Evolutionary conservation across 2,329 filamentous ascomycete species (phyloP).

Genomic region (Aspergillus pseudoglaucus): DNA sequence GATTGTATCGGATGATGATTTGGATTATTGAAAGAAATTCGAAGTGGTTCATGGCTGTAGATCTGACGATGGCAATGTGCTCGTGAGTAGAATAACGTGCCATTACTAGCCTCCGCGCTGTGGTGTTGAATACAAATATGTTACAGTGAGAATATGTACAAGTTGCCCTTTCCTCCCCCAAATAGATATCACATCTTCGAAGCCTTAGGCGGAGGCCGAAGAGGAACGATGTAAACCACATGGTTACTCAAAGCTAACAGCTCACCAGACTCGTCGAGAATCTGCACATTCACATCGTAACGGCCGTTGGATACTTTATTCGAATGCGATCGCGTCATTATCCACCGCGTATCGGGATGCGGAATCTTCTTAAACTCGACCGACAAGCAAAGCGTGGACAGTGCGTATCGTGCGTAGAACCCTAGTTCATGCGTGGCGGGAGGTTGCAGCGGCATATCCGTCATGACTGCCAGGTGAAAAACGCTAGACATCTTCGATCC

Average conservation of each 20-base stretch:
- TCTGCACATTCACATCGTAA: conserved; percentile 15
- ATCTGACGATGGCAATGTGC: no score
- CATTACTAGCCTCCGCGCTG: no score
- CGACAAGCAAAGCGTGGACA: conserved; percentile 17
- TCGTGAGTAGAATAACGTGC: no score
- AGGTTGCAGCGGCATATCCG: conserved; percentile 17
- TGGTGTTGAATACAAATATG: not conserved
- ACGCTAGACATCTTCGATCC: conserved; percentile 10
- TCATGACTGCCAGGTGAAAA: conserved; percentile 13
- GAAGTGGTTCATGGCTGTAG: no score
- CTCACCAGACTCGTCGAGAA: conserved; percentile 9
- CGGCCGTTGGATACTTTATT: conserved; percentile 10
- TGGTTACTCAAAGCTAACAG: conserved; percentile 17
- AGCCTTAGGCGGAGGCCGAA: conserved; percentile 2
- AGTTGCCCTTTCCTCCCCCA: not conserved
- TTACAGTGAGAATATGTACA: not conserved
- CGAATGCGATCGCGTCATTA: conserved; percentile 16
- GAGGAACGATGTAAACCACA: conserved; percentile 11
- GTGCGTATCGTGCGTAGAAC: conserved; percentile 13
- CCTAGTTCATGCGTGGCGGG: conserved; percentile 14
- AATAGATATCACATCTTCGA: not conserved
- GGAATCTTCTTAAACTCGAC: conserved; percentile 18
- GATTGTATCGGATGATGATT: no score
- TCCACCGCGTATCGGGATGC: conserved; percentile 11
- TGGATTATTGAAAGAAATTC: no score